Base-by-base conservation (phyloP, 2,329 filamentous ascomycete species). In the Penicillium sp. region DNA sequence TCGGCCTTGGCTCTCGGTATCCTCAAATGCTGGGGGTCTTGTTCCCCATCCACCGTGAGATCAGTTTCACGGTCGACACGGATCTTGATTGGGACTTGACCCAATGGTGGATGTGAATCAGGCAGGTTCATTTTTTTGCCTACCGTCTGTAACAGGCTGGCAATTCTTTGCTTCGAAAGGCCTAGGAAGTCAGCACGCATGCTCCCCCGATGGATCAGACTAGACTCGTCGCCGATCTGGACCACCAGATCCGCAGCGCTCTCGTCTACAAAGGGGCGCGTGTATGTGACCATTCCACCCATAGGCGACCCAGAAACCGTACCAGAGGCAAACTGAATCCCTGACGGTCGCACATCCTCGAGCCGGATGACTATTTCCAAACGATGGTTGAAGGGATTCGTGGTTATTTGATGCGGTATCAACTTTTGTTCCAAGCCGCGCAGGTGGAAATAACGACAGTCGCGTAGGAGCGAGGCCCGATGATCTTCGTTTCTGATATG, bases 381-480 rank as follows among this genome's bases (percentile, higher is more conserved):
- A 47, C 83, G 83, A 16, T 82, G 78, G 2, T 88, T 82, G 16
- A 82, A 76, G 35, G 89, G 82, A 67, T 97, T 96, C 73, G 85
- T 92, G 50, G 81, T 85, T 58, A 93, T 88, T 29, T 84, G 74
- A 72, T 92, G 89, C 0, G 89, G 85, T 42, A 97, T 88, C 11
- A 97, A 79, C 61, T 85, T 87, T 74, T 97, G 93, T 75, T 97
- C 93, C 0, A 97, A 77, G 0, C 91, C 92, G 69, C 92, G 93
- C 65, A 97, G 87, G 71, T 96, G 91, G 73, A 93, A 97, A 73
- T 97, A 97, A 50, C 90, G 86, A 60, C 90, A 94, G 72, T 97
- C 93, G 39, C 89, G 83, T 1, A 97, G 78, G 4, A 97, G 81
- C 56, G 89, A 85, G 22, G 84, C 81, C 18, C 93, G 86, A 68